Percentiles rank a stretch among this genome's conserved stretches.
phyloP scores from a whole-genome alignment of 306 rosid genomes.

The Quillaja saponaria region DNA sequence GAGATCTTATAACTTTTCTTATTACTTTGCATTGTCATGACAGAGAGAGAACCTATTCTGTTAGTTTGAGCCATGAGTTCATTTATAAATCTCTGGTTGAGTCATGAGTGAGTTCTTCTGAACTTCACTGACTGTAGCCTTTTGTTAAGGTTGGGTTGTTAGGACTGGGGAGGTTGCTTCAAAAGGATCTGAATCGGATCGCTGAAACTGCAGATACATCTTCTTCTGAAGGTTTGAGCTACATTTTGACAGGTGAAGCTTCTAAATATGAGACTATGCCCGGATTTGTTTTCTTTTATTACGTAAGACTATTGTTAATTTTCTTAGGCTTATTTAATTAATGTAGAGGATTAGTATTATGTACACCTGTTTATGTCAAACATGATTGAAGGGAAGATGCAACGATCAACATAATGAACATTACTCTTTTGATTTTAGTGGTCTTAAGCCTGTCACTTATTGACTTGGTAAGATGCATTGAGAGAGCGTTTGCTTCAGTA shows the following conservation, averaged over 20 bases:
- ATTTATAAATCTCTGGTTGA: slow-evolving; percentile 14
- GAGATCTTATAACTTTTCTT: no score
- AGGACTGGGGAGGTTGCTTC: slow-evolving; percentile 87
- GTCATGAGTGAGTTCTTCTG: slow-evolving; percentile 22
- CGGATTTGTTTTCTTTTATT: slow-evolving; percentile 14
- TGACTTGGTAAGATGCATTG: background rate
- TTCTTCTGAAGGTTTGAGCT: slow-evolving; percentile 75
- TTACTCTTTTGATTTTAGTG: slow-evolving; percentile 14
- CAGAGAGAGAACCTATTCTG: no score
- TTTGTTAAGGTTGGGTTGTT: slow-evolving; percentile 76
- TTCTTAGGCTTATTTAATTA: slow-evolving; percentile 6
- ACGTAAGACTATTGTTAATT: background rate
- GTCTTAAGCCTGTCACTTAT: slow-evolving; percentile 1
- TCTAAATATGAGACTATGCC: slow-evolving; percentile 19
- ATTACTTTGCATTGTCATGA: no score
- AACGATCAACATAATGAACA: background rate
- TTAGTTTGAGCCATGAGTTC: no score
- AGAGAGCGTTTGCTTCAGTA: slow-evolving; percentile 6
- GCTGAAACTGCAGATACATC: slow-evolving; percentile 92
- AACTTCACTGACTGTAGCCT: background rate
- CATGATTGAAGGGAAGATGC: background rate
- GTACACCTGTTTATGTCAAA: background rate
- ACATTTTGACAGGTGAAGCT: slow-evolving; percentile 78
- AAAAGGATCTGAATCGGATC: slow-evolving; percentile 86
- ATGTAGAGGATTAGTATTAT: slow-evolving; percentile 8